These are phyloP conservation scores for Cenchrus purpureus DNA, from an alignment of 176 grass and related monocot species.

Conservation along the genomic window DNA sequence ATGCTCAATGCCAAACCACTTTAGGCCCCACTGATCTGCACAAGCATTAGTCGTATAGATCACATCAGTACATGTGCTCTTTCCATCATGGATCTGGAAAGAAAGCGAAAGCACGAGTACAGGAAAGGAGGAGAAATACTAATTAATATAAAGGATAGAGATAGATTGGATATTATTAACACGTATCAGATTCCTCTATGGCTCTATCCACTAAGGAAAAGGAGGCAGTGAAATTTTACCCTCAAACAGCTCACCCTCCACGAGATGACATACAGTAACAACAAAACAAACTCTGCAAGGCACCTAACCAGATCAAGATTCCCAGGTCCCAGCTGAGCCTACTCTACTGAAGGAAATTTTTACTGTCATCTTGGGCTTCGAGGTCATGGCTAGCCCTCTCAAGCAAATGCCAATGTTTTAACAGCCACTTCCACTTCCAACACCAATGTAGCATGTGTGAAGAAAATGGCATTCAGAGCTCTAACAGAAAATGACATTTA, in stretches of 20 bases:
- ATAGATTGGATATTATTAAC: neutral
- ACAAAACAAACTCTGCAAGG: neutral
- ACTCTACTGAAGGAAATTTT: neutral
- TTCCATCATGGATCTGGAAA: slow-evolving; percentile 41
- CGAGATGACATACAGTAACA: slow-evolving; percentile 10
- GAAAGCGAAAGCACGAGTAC: slow-evolving; percentile 43
- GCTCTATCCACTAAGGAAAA: neutral
- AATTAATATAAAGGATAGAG: slow-evolving; percentile 39
- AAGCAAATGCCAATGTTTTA: neutral
- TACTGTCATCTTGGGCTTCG: neutral
- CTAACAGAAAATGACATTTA: neutral
- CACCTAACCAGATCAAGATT: slow-evolving; percentile 16
- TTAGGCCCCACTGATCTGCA: slow-evolving; percentile 28
- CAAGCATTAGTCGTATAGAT: neutral
- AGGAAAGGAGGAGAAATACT: neutral
- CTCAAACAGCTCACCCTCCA: slow-evolving; percentile 22
- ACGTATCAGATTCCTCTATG: slow-evolving; percentile 35
- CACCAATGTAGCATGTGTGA: neutral
- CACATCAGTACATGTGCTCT: slow-evolving; percentile 21
- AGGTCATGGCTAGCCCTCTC: neutral
- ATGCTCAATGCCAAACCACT: slow-evolving; percentile 31
- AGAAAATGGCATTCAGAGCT: neutral
- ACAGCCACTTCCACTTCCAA: neutral
- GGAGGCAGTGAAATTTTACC: neutral
- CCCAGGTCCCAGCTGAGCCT: neutral